Conservation (phyloP, 1,284 basidiomycete species). For the Ganoderma boninense region DNA sequence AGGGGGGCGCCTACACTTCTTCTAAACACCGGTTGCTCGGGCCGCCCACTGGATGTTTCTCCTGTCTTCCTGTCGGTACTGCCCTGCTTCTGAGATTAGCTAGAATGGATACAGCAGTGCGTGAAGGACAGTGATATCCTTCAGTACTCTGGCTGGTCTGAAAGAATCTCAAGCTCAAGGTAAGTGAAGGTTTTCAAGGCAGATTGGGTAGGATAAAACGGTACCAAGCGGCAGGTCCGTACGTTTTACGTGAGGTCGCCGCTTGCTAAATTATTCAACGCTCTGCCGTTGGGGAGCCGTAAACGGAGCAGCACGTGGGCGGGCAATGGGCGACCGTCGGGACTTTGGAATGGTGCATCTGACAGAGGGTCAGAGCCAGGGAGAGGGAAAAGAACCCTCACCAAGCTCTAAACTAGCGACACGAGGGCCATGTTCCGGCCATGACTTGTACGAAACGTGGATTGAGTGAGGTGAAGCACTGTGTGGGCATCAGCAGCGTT, state of each 20-base stretch:
- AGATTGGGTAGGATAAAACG: neutral
- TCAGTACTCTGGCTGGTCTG: neutral
- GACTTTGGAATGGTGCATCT: constrained; percentile 1
- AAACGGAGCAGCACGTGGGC: neutral
- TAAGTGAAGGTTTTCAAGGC: neutral
- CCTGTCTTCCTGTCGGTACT: neutral
- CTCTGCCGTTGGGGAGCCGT: neutral
- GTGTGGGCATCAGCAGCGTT: neutral
- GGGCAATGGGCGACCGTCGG: neutral
- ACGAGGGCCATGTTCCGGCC: neutral
- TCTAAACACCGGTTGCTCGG: neutral
- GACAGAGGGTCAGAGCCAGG: neutral
- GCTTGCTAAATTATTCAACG: neutral
- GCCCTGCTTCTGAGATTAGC: neutral
- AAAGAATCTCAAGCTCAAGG: neutral
- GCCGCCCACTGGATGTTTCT: neutral
- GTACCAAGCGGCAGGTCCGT: neutral
- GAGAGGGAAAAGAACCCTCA: neutral
- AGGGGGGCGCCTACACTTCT: neutral
- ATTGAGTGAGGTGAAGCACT: neutral
- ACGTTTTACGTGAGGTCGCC: neutral
- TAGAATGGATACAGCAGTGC: neutral
- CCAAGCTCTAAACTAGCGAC: neutral
- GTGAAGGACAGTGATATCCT: neutral
- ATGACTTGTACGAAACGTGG: neutral